These are phyloP conservation scores for Xylaria digitata DNA, from an alignment of 2,329 filamentous ascomycete genomes.

Conservation along the genomic window DNA sequence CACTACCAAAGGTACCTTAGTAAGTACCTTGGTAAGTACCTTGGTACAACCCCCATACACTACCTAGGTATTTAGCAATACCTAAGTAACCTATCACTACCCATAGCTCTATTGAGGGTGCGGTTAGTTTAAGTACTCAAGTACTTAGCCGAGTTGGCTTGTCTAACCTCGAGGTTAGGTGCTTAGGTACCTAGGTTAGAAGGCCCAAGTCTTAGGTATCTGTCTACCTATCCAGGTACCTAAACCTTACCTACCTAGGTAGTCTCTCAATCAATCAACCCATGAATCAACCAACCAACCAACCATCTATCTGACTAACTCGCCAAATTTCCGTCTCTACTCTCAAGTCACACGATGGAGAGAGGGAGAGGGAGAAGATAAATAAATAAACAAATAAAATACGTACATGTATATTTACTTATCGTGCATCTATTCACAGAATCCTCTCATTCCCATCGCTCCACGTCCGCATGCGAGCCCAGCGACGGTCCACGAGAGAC, in stretches of 20 bases:
- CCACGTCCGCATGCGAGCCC: constrained; percentile 27
- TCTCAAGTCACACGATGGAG: background rate
- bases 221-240: too few species aligned
- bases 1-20: background rate
- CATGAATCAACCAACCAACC: constrained; percentile 1
- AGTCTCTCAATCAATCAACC: background rate
- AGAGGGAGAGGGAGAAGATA: background rate
- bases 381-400: background rate
- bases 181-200: too few species aligned
- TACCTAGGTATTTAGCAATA: too few species aligned
- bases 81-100: too few species aligned
- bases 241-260: too few species aligned
- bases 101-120: too few species aligned
- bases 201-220: too few species aligned
- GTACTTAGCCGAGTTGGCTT: too few species aligned
- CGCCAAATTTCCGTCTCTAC: too few species aligned
- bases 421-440: background rate
- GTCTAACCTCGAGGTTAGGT: too few species aligned
- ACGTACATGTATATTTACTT: background rate
- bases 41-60: background rate
- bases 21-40: background rate
- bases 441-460: background rate
- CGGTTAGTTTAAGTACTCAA: too few species aligned
- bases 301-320: background rate
- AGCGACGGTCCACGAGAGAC: constrained; percentile 13